These are phyloP conservation scores for Carex arenaria DNA, from an alignment of 202 grass and related monocot genomes.

Conservation along the genomic window DNA sequence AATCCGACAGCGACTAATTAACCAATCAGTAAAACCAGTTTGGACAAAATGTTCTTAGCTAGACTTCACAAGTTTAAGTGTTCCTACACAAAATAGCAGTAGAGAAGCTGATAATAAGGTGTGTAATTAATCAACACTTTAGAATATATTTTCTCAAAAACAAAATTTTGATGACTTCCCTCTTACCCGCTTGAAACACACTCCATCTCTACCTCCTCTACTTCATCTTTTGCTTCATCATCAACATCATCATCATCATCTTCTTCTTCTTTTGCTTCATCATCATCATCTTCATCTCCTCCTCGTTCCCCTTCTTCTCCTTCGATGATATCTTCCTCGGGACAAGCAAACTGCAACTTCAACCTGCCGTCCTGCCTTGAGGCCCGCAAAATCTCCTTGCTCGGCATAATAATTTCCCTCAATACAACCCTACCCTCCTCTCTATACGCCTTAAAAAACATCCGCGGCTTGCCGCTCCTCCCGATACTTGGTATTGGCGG, in stretches of 20 bases:
- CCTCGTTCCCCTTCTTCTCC: neutral
- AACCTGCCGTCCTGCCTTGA: slow-evolving; percentile 68
- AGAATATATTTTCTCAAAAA: neutral
- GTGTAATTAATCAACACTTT: neutral
- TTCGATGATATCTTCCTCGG: slow-evolving; percentile 9
- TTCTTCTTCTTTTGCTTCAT: slow-evolving; percentile 1
- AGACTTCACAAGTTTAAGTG: neutral
- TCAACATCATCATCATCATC: neutral
- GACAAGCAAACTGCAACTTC: slow-evolving; percentile 57
- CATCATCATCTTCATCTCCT: neutral
- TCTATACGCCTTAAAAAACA: slow-evolving; percentile 64
- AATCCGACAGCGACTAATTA: no score
- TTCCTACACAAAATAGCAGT: neutral
- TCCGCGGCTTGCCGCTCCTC: slow-evolving; percentile 56
- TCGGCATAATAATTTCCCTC: slow-evolving; percentile 67
- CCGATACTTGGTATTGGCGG: slow-evolving; percentile 79
- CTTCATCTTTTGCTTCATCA: neutral
- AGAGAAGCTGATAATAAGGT: neutral
- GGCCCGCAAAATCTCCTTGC: slow-evolving; percentile 62
- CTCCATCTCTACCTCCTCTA: neutral
- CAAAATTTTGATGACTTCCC: neutral
- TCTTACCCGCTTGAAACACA: slow-evolving; percentile 4
- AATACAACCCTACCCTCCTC: slow-evolving; percentile 68
- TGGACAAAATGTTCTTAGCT: neutral
- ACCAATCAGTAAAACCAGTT: no score